Conservation (phyloP, 768 basidiomycete genomes). For the Lactifluus subvellereus region DNA sequence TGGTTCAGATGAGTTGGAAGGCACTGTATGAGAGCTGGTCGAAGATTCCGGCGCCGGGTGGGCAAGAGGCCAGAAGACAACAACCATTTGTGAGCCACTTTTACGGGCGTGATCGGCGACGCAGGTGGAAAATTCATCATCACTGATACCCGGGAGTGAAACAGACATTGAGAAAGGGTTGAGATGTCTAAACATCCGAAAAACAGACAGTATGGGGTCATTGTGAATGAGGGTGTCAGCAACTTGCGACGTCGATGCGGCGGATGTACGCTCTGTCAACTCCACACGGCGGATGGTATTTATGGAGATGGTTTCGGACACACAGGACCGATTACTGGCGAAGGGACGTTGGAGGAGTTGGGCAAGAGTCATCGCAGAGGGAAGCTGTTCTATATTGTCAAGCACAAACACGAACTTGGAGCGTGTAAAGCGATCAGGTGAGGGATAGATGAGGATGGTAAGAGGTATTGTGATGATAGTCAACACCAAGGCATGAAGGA, state of each 20-base stretch:
- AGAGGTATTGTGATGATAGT: constrained; percentile 85
- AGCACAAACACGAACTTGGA: constrained; percentile 67
- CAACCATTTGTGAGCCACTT: constrained; percentile 60
- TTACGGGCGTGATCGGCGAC: constrained; percentile 57
- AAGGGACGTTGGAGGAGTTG: constrained; percentile 54
- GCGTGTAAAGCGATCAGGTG: constrained; percentile 40
- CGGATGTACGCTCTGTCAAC: constrained; percentile 81
- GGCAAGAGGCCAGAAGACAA: constrained; percentile 74
- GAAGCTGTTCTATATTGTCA: constrained; percentile 74
- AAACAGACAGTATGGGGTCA: constrained; percentile 68
- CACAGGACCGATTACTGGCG: not conserved
- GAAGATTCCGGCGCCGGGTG: constrained; percentile 29
- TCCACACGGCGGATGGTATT: constrained; percentile 87
- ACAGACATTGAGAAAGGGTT: constrained; percentile 61
- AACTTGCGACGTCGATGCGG: constrained; percentile 75
- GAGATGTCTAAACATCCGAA: constrained; percentile 72
- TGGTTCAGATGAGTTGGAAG: constrained; percentile 64
- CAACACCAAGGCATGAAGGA: constrained; percentile 67
- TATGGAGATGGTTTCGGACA: constrained; percentile 38
- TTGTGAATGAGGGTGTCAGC: constrained; percentile 61
- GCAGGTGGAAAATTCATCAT: constrained; percentile 62
- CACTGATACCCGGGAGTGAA: constrained; percentile 68
- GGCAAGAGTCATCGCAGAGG: constrained; percentile 75
- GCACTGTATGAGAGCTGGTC: constrained; percentile 22
- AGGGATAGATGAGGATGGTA: constrained; percentile 72